A percentile compares a stretch with the other conserved stretches of the same genome.
Evolutionary conservation across 75 land plant genomes (phyloP).

Genomic region (Pinus tabuliformis): DNA sequence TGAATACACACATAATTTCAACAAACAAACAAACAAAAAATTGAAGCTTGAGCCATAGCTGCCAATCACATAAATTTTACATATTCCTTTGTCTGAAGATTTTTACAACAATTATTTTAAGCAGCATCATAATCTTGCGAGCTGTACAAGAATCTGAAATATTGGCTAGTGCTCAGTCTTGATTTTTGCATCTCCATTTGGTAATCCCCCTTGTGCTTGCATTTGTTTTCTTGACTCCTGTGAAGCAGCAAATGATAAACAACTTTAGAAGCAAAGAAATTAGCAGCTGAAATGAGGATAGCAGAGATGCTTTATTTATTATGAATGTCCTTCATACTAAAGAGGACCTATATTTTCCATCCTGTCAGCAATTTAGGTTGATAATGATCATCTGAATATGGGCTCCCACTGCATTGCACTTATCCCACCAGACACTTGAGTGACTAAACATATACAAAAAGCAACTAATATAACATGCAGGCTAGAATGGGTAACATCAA

Average conservation of each 20-base stretch:
- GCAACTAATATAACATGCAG: not conserved
- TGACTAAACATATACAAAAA: not conserved
- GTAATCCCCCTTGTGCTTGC: slow-evolving; percentile 49
- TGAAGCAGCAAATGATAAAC: not conserved
- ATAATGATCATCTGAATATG: not conserved
- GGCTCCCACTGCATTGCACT: not conserved
- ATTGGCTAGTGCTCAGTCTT: slow-evolving; percentile 16
- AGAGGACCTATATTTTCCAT: not conserved
- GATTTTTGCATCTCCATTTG: slow-evolving; percentile 79
- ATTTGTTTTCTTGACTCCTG: slow-evolving; percentile 46
- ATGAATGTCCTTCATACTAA: too few species aligned
- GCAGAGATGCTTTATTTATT: not conserved
- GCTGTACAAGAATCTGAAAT: too few species aligned
- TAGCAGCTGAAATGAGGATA: not conserved
- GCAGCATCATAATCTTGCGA: too few species aligned
- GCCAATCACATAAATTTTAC: too few species aligned
- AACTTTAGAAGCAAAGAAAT: not conserved
- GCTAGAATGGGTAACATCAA: not conserved
- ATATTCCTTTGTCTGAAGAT: too few species aligned
- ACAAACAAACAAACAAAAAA: too few species aligned
- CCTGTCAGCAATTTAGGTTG: not conserved
- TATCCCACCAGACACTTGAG: not conserved
- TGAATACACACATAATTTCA: too few species aligned
- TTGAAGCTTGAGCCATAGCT: too few species aligned
- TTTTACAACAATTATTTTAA: too few species aligned